phyloP scores from a whole-genome alignment of 768 basidiomycete species.

The Lactifluus echinatus region DNA sequence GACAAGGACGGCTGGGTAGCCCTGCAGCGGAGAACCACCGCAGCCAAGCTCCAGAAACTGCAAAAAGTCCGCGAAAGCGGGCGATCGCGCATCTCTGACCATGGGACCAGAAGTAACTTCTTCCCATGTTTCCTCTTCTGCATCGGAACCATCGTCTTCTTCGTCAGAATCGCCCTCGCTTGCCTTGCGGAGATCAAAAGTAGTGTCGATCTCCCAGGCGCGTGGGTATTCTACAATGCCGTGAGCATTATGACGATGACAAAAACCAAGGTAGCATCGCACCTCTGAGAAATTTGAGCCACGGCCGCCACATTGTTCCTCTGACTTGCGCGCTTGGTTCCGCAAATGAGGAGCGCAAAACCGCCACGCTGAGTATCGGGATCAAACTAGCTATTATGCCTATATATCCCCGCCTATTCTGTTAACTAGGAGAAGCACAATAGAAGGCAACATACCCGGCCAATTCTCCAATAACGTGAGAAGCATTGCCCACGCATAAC shows the following conservation, averaged over 20 bases:
- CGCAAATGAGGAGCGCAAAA: conserved; percentile 59
- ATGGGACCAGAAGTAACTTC: not conserved
- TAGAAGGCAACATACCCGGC: conserved; percentile 32
- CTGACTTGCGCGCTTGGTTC: conserved; percentile 70
- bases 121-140: conserved; percentile 31
- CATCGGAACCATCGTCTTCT: conserved; percentile 26
- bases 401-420: conserved; percentile 6
- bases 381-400: conserved; percentile 29
- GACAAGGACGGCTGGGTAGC: conserved; percentile 76
- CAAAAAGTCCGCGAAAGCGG: conserved; percentile 64
- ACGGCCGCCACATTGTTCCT: conserved; percentile 55
- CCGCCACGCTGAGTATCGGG: conserved; percentile 43
- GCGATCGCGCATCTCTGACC: not conserved
- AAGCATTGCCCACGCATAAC: conserved; percentile 57
- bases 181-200: conserved; percentile 24
- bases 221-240: conserved; percentile 43
- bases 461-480: conserved; percentile 35
- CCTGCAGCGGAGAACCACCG: conserved; percentile 65
- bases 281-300: conserved; percentile 70
- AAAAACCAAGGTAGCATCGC: conserved; percentile 20
- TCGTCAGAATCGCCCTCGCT: conserved; percentile 30
- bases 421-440: not conserved
- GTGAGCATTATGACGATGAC: not conserved
- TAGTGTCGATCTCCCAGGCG: conserved; percentile 51
- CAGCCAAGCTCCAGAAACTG: conserved; percentile 74